These are phyloP conservation scores for Pneumocystis carinii DNA, from an alignment of 1,139 yeast species.

Conservation along the genomic window DNA sequence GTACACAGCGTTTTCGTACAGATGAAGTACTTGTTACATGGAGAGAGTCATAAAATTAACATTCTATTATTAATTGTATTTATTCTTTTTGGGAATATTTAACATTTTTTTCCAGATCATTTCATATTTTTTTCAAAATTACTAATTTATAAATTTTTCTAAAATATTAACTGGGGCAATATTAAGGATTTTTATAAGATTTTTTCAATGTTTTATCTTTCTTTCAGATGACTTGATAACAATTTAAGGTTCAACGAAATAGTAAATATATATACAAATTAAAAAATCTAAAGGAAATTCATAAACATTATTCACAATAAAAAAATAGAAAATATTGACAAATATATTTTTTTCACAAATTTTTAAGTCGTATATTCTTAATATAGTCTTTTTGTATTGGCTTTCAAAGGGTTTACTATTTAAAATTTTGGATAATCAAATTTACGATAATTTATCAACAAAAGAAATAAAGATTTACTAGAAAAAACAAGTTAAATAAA, in stretches of 20 bases:
- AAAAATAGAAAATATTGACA: not conserved
- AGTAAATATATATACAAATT: no score
- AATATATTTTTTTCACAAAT: not conserved
- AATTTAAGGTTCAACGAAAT: no score
- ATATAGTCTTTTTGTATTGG: not conserved
- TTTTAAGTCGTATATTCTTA: not conserved
- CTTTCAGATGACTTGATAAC: no score
- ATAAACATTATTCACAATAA: no score
- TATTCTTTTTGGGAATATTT: no score
- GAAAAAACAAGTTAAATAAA: not conserved
- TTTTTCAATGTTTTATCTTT: no score
- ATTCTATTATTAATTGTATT: not conserved
- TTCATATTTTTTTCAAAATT: no score
- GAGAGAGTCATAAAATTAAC: slow-evolving; percentile 6
- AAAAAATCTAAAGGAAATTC: no score
- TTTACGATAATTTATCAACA: not conserved
- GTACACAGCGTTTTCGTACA: slow-evolving; percentile 64
- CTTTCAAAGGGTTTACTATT: not conserved
- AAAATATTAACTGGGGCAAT: no score
- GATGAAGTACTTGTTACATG: slow-evolving; percentile 17
- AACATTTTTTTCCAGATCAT: no score
- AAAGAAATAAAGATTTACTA: not conserved
- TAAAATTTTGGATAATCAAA: not conserved
- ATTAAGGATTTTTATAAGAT: no score
- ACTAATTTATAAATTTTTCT: no score